Percentiles rank a stretch among this genome's conserved stretches.
Evolutionary conservation across 208 protist species (phyloP).

Genomic region (Entamoeba dispar): DNA sequence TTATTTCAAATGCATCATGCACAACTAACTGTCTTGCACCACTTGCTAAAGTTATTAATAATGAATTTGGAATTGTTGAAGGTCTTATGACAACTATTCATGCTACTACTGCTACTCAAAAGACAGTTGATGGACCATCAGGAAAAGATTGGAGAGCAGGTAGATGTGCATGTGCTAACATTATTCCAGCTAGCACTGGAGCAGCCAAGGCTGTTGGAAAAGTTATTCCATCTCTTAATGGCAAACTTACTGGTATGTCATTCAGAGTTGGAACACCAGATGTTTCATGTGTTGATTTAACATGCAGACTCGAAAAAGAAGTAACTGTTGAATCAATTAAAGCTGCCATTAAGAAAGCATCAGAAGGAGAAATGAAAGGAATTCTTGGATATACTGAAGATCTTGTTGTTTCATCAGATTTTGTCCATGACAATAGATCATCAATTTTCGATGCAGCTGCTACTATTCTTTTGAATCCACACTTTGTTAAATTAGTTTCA

Average conservation of each 20-base stretch:
- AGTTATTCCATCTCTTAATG: slow-evolving; percentile 59
- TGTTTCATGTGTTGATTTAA: slow-evolving; percentile 95
- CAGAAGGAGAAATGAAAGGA: slow-evolving; percentile 66
- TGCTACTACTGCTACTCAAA: slow-evolving; percentile 88
- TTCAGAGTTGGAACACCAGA: slow-evolving; percentile 89
- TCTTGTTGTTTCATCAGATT: slow-evolving; percentile 86
- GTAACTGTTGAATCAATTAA: slow-evolving; percentile 83
- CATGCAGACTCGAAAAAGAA: slow-evolving; percentile 56
- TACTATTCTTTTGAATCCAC: slow-evolving; percentile 68
- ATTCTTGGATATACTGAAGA: slow-evolving; percentile 88
- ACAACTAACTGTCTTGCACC: slow-evolving; percentile 98
- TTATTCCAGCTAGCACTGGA: slow-evolving; percentile 92
- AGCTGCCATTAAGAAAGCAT: slow-evolving; percentile 59
- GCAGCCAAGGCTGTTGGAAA: slow-evolving; percentile 89
- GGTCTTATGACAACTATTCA: slow-evolving; percentile 96
- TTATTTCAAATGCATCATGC: slow-evolving; percentile 93
- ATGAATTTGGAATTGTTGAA: slow-evolving; percentile 70
- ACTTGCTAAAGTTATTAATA: slow-evolving; percentile 82
- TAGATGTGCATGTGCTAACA: slow-evolving; percentile 72
- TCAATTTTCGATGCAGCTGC: slow-evolving; percentile 90
- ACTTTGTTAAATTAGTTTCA: slow-evolving; percentile 31
- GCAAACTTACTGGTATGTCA: slow-evolving; percentile 75
- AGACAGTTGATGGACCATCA: slow-evolving; percentile 79
- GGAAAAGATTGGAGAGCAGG: slow-evolving; percentile 87
- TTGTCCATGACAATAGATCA: slow-evolving; percentile 66